Evolutionary conservation across 306 rosid species (phyloP).

Genomic region (Malus sylvestris): DNA sequence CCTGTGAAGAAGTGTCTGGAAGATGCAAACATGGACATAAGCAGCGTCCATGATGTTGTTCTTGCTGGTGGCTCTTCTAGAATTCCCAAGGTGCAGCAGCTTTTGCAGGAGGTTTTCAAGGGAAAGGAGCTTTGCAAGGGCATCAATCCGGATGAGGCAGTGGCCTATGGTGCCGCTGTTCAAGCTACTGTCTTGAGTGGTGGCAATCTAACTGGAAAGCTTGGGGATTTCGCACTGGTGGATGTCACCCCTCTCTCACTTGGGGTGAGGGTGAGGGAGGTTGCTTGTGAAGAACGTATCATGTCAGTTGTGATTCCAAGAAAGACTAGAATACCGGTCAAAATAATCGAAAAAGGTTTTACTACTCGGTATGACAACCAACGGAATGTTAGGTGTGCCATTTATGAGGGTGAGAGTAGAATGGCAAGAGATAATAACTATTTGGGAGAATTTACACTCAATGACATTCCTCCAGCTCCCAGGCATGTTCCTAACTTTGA

Average conservation of each 20-base stretch:
- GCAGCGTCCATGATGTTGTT: background rate
- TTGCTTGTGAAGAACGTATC: too few species aligned
- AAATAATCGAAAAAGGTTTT: too few species aligned
- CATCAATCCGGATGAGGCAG: background rate
- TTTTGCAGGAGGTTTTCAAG: background rate
- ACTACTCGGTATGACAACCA: too few species aligned
- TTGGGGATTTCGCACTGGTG: background rate
- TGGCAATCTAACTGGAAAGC: background rate
- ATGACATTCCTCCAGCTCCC: background rate
- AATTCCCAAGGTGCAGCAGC: background rate
- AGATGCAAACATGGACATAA: background rate
- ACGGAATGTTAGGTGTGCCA: rapidly evolving
- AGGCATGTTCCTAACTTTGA: too few species aligned
- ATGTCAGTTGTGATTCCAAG: background rate
- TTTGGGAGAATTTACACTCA: background rate
- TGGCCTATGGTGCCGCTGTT: background rate
- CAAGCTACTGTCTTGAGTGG: background rate
- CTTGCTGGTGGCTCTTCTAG: background rate
- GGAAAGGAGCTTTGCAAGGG: background rate
- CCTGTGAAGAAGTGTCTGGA: background rate
- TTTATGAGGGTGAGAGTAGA: background rate
- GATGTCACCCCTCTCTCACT: constrained; percentile 7
- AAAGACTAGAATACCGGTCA: background rate
- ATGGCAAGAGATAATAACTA: background rate
- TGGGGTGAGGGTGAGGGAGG: too few species aligned